Conservation (phyloP, 495 filamentous ascomycete genomes). For the Glonium stellatum region DNA sequence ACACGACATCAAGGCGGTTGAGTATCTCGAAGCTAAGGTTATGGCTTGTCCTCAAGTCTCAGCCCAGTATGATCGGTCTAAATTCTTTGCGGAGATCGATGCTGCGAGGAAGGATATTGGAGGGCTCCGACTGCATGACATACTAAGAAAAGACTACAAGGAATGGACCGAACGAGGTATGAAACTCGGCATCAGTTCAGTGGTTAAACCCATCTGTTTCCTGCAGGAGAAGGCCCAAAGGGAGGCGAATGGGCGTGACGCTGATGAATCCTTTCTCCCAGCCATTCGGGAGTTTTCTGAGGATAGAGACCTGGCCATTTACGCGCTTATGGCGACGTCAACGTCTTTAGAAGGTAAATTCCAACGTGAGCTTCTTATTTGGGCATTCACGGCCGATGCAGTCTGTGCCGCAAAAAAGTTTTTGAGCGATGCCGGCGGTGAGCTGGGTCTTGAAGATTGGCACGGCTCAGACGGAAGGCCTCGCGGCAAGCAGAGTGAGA, state of each 20-base stretch:
- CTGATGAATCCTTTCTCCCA: conserved; percentile 42
- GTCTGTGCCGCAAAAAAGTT: conserved; percentile 50
- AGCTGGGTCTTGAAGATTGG: conserved; percentile 55
- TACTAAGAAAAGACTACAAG: conserved; percentile 89
- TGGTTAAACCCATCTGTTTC: conserved; percentile 61
- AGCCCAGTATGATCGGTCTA: conserved; percentile 46
- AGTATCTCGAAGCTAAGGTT: conserved; percentile 55
- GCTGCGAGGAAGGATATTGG: conserved; percentile 67
- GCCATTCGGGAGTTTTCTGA: conserved; percentile 47
- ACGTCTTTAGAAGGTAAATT: conserved; percentile 50
- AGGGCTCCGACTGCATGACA: conserved; percentile 59
- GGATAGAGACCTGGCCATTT: conserved; percentile 55
- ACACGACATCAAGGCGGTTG: conserved; percentile 57
- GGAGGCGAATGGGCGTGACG: conserved; percentile 31
- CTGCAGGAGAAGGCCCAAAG: conserved; percentile 50
- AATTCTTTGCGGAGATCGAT: conserved; percentile 58
- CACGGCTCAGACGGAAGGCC: conserved; percentile 11
- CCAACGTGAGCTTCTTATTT: conserved; percentile 66
- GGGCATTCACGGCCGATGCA: conserved; percentile 45
- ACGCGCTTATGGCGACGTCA: conserved; percentile 71
- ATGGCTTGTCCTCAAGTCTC: conserved; percentile 30
- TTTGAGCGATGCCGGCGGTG: conserved; percentile 38
- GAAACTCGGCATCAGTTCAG: conserved; percentile 66
- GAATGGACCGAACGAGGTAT: conserved; percentile 61
- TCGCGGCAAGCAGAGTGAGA: conserved; percentile 6